Percentiles rank a stretch among this genome's conserved stretches.
These are phyloP conservation scores for Chalciporus sphaerocephalus DNA, from an alignment of 768 basidiomycete species.

Conservation along the genomic window DNA sequence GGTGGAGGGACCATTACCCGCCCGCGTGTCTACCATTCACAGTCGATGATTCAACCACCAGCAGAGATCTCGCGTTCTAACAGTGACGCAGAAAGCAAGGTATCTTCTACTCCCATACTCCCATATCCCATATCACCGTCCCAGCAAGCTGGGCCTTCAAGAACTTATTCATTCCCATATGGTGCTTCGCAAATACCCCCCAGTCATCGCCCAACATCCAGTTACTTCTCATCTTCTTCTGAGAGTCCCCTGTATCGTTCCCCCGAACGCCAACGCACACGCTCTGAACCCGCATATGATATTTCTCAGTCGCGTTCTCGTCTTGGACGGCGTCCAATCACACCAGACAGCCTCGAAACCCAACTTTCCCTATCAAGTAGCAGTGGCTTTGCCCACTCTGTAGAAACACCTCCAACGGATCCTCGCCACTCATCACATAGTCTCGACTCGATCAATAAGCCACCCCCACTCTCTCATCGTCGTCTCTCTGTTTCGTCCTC, in stretches of 20 bases:
- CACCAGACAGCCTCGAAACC: slow-evolving; percentile 51
- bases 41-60: slow-evolving; percentile 64
- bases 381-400: slow-evolving; percentile 40
- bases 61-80: slow-evolving; percentile 14
- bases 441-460: slow-evolving; percentile 17
- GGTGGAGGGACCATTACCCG: slow-evolving; percentile 86
- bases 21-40: slow-evolving; percentile 81
- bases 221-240: slow-evolving; percentile 15
- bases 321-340: slow-evolving; percentile 34
- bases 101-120: slow-evolving; percentile 74
- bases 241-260: slow-evolving; percentile 3
- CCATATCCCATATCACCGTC: slow-evolving; percentile 2
- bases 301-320: slow-evolving; percentile 24
- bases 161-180: slow-evolving; percentile 6
- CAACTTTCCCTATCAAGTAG: slow-evolving; percentile 47
- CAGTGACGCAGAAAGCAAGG: slow-evolving; percentile 75
- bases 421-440: slow-evolving; percentile 15
- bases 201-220: slow-evolving; percentile 21
- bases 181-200: slow-evolving; percentile 7
- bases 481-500: slow-evolving; percentile 36
- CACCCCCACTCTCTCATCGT: slow-evolving; percentile 16
- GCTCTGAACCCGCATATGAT: slow-evolving; percentile 17
- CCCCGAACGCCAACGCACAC: slow-evolving; percentile 5
- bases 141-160: slow-evolving; percentile 10
- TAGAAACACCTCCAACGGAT: slow-evolving; percentile 45